A percentile compares a stretch with the other conserved stretches of the same genome.
These are phyloP conservation scores for Aspergillus sp. DNA, from an alignment of 2,329 filamentous ascomycete species.

Conservation along the genomic window DNA sequence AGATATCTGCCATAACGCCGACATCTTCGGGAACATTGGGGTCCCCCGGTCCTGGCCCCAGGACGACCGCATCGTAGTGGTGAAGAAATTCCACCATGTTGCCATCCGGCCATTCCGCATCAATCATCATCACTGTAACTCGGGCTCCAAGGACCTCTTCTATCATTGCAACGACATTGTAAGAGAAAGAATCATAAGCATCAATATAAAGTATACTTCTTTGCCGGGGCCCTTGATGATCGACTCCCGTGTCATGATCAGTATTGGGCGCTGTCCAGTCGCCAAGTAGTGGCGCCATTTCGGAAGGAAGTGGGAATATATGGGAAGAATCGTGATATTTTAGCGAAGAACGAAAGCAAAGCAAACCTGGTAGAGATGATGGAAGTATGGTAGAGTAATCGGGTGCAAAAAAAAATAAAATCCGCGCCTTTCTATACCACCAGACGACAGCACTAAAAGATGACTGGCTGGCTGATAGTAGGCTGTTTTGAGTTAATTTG, in stretches of 20 bases:
- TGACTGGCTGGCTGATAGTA: not conserved
- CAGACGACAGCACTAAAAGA: slow-evolving; percentile 6
- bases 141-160: slow-evolving; percentile 66
- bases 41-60: slow-evolving; percentile 86
- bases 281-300: slow-evolving; percentile 33
- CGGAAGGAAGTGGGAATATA: not conserved
- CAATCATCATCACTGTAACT: slow-evolving; percentile 72
- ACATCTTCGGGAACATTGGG: slow-evolving; percentile 72
- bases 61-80: slow-evolving; percentile 79
- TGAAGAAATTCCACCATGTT: slow-evolving; percentile 51
- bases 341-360: not conserved
- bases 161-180: slow-evolving; percentile 86
- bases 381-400: not conserved
- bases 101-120: slow-evolving; percentile 47
- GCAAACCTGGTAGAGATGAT: not conserved
- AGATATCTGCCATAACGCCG: slow-evolving; percentile 76
- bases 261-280: slow-evolving; percentile 20
- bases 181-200: slow-evolving; percentile 94
- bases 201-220: slow-evolving; percentile 78
- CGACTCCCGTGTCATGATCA: not conserved
- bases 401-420: not conserved
- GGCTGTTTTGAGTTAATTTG: not conserved
- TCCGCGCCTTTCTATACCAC: not conserved
- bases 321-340: not conserved
- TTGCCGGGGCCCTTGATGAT: not conserved